phyloP scores from a whole-genome alignment of 345 rosid genomes.

The Hibiscus mutabilis region DNA sequence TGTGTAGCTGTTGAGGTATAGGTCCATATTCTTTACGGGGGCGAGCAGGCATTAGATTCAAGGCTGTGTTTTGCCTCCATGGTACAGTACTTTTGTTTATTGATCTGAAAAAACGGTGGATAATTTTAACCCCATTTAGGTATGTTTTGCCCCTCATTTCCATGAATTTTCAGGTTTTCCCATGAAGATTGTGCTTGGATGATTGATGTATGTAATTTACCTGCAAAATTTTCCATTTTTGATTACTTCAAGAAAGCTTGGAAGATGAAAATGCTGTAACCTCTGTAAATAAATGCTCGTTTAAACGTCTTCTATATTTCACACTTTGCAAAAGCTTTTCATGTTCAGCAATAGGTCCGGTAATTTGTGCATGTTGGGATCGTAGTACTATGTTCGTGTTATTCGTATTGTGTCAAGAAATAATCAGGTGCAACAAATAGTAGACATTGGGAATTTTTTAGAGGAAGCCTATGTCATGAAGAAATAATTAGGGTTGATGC shows the following conservation, averaged over 20 bases:
- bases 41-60: no score
- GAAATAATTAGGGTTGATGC: not conserved
- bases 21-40: no score
- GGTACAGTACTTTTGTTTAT: no score
- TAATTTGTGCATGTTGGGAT: not conserved
- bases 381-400: not conserved
- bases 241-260: slow-evolving; percentile 21
- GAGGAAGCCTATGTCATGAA: no score
- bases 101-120: no score
- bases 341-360: not conserved
- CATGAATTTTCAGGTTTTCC: not conserved
- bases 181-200: slow-evolving; percentile 2
- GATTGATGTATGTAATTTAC: slow-evolving; percentile 19
- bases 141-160: slow-evolving; percentile 15
- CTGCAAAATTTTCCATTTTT: slow-evolving; percentile 30
- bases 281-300: slow-evolving; percentile 33
- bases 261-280: slow-evolving; percentile 30
- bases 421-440: not conserved
- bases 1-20: no score
- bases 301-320: not conserved
- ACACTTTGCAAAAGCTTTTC: not conserved
- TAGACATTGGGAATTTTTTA: no score
- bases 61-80: no score
- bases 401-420: not conserved
- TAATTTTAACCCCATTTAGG: slow-evolving; percentile 9